These are phyloP conservation scores for Fusarium hostae DNA, from an alignment of 2,329 filamentous ascomycete genomes.

Conservation along the genomic window DNA sequence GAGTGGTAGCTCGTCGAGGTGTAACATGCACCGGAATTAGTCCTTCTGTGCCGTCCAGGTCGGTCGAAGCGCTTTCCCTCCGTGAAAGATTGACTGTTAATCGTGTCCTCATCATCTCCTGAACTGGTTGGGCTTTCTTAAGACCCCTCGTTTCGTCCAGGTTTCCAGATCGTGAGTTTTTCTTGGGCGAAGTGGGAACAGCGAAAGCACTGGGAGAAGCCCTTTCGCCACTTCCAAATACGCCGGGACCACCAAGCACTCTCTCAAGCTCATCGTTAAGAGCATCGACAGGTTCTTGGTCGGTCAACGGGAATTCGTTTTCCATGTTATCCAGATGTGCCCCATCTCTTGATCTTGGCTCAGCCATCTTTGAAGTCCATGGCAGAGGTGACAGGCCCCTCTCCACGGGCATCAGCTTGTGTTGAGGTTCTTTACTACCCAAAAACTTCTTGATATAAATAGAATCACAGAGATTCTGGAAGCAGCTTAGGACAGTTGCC, in stretches of 20 bases:
- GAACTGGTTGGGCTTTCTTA: conserved; percentile 3
- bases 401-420: not conserved
- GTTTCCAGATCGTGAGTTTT: not conserved
- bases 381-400: not conserved
- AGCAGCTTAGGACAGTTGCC: conserved; percentile 55
- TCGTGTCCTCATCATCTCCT: conserved; percentile 44
- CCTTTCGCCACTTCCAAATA: not conserved
- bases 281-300: conserved; percentile 18
- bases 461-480: conserved; percentile 56
- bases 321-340: not conserved
- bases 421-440: not conserved
- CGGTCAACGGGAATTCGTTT: not conserved
- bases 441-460: conserved; percentile 48
- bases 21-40: conserved; percentile 44
- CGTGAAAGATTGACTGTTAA: conserved; percentile 49
- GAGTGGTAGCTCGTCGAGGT: conserved; percentile 13
- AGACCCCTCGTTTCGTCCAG: not conserved
- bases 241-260: not conserved
- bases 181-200: not conserved
- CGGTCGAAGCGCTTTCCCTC: conserved; percentile 48
- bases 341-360: not conserved
- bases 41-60: conserved; percentile 38
- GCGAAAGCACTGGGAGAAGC: not conserved
- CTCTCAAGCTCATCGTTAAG: conserved; percentile 20
- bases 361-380: not conserved